These are phyloP conservation scores for Plectosphaerella cucumerina DNA, from an alignment of 2,329 filamentous ascomycete genomes.

Conservation along the genomic window DNA sequence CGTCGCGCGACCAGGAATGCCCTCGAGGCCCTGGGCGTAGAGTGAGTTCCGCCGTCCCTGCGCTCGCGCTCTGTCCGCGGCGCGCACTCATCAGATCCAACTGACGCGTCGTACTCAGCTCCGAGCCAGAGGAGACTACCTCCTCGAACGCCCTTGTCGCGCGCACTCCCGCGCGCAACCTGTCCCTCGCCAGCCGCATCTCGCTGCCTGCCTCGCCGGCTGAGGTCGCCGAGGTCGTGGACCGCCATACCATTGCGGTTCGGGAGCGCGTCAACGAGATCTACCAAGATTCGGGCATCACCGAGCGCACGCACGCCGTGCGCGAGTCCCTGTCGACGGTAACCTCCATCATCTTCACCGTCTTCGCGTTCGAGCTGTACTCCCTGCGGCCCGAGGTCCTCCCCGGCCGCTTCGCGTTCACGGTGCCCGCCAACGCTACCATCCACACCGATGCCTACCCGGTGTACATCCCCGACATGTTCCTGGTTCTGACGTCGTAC, in stretches of 20 bases:
- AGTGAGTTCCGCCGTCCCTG: slow-evolving; percentile 30
- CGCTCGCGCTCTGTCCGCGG: background rate
- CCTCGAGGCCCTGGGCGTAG: slow-evolving; percentile 34
- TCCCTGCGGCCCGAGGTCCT: slow-evolving; percentile 68
- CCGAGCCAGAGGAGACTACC: slow-evolving; percentile 23
- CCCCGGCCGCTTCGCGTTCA: slow-evolving; percentile 67
- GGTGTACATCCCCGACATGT: slow-evolving; percentile 75
- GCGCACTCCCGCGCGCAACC: slow-evolving; percentile 45
- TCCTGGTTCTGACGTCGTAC: slow-evolving; percentile 65
- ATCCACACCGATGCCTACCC: slow-evolving; percentile 54
- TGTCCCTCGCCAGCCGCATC: slow-evolving; percentile 55
- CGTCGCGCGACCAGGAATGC: slow-evolving; percentile 39
- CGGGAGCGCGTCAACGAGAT: slow-evolving; percentile 61
- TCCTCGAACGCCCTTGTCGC: slow-evolving; percentile 38
- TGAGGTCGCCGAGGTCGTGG: slow-evolving; percentile 71
- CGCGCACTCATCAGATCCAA: background rate
- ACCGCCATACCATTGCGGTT: slow-evolving; percentile 63
- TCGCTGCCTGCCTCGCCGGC: slow-evolving; percentile 78
- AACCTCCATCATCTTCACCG: slow-evolving; percentile 63
- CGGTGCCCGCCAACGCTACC: slow-evolving; percentile 57
- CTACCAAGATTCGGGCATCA: slow-evolving; percentile 63
- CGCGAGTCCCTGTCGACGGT: slow-evolving; percentile 71
- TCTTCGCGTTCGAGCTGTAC: slow-evolving; percentile 66
- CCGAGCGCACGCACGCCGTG: slow-evolving; percentile 59
- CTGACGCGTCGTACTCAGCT: slow-evolving; percentile 15